Evolutionary conservation across 805 yeast genomes (phyloP).

Genomic region (Saturnispora saitoi): DNA sequence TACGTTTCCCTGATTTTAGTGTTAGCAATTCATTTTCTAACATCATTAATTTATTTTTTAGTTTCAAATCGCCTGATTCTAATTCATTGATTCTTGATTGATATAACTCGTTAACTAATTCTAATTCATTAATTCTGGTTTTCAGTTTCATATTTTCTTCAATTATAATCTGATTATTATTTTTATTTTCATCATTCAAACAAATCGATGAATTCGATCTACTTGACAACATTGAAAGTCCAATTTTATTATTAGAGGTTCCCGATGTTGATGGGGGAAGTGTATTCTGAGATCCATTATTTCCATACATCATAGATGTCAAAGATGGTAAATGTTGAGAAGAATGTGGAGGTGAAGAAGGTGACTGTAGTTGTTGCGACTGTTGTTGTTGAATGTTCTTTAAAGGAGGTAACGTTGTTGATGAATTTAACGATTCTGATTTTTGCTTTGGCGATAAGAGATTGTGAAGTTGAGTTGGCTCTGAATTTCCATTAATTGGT

Average conservation of each 20-base stretch:
- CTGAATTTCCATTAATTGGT: constrained; percentile 1
- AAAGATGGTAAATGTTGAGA: constrained; percentile 10
- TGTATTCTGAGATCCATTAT: background rate
- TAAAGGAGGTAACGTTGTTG: constrained; percentile 7
- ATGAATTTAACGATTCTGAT: constrained; percentile 2
- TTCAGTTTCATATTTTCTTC: constrained; percentile 34
- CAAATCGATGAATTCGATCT: background rate
- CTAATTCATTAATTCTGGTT: constrained; percentile 80
- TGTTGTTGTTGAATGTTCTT: constrained; percentile 6
- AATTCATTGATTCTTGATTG: constrained; percentile 75
- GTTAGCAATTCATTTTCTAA: background rate
- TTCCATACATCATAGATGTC: constrained; percentile 4
- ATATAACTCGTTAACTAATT: constrained; percentile 82
- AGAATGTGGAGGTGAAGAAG: background rate
- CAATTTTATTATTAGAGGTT: background rate
- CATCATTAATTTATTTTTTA: constrained; percentile 35
- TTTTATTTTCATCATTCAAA: background rate
- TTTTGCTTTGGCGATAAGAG: constrained; percentile 10
- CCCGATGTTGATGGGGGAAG: background rate
- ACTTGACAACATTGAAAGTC: background rate
- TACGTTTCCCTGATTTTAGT: background rate
- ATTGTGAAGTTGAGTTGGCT: constrained; percentile 13
- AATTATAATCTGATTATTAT: background rate
- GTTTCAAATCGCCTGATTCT: constrained; percentile 58
- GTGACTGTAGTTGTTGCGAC: constrained; percentile 9